Percentiles rank a stretch among this genome's conserved stretches.
phyloP scores from a whole-genome alignment of 345 rosid species.

The Acer yangbiense region DNA sequence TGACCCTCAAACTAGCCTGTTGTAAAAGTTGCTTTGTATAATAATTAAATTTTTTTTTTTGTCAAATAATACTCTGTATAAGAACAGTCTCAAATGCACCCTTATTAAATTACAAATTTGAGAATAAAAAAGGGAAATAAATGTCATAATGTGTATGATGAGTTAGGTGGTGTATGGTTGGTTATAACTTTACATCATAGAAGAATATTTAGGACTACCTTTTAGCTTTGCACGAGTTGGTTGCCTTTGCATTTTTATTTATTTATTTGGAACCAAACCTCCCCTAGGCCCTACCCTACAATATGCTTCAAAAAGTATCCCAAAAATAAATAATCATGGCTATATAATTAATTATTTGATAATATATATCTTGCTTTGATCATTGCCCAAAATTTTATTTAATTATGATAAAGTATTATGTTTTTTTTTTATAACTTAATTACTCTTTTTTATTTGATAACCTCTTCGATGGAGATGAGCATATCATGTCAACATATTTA shows the following conservation, averaged over 20 bases:
- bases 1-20: no score
- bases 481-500: no score
- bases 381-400: neutral
- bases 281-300: no score
- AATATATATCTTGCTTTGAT: neutral
- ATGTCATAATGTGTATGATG: neutral
- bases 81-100: neutral
- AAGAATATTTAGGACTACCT: conserved; percentile 14
- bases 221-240: neutral
- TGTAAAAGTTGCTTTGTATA: no score
- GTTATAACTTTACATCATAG: conserved; percentile 4
- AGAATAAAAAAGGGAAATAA: neutral
- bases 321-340: neutral
- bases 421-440: neutral
- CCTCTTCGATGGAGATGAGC: no score
- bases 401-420: neutral
- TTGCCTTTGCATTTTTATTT: no score
- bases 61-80: no score
- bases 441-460: neutral
- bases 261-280: no score
- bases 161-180: neutral
- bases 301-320: neutral
- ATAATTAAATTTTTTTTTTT: no score
- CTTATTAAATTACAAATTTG: neutral
- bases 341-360: neutral